Conservation (phyloP, 1,139 yeast species). For the Zygoascus hellenicus region DNA sequence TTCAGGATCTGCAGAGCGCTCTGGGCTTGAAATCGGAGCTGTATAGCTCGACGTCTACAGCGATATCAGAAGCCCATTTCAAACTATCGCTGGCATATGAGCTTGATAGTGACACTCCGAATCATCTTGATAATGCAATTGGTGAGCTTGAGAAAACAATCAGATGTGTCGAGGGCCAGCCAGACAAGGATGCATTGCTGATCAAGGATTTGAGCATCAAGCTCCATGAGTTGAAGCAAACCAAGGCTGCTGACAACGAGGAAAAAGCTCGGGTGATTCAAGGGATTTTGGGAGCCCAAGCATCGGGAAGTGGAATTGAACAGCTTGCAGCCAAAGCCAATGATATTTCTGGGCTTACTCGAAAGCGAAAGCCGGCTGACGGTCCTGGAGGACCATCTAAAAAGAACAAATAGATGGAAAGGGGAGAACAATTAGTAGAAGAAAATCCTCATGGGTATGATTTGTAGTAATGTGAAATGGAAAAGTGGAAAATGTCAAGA, state of each 20-base stretch:
- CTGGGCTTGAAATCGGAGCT: conserved; percentile 52
- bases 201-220: conserved; percentile 46
- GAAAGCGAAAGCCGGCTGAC: conserved; percentile 37
- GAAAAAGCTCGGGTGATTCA: conserved; percentile 56
- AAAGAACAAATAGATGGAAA: conserved; percentile 4
- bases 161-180: conserved; percentile 45
- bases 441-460: conserved; percentile 9
- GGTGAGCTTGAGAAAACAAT: conserved; percentile 57
- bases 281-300: conserved; percentile 54
- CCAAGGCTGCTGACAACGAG: conserved; percentile 46
- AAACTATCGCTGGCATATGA: conserved; percentile 78
- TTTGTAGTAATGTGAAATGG: too few relatives aligned
- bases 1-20: conserved; percentile 55
- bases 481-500: too few relatives aligned
- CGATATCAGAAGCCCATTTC: conserved; percentile 74
- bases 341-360: conserved; percentile 52
- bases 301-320: conserved; percentile 15
- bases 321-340: conserved; percentile 36
- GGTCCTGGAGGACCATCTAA: background rate
- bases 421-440: conserved; percentile 3
- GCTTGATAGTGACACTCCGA: conserved; percentile 44
- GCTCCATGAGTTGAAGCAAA: conserved; percentile 46
- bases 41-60: conserved; percentile 47
- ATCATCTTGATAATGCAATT: conserved; percentile 42
- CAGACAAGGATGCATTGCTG: conserved; percentile 41